Percentiles rank a stretch among this genome's conserved stretches.
Evolutionary conservation across 2,329 filamentous ascomycete species (phyloP).

Genomic region (Xylariaceae sp.): DNA sequence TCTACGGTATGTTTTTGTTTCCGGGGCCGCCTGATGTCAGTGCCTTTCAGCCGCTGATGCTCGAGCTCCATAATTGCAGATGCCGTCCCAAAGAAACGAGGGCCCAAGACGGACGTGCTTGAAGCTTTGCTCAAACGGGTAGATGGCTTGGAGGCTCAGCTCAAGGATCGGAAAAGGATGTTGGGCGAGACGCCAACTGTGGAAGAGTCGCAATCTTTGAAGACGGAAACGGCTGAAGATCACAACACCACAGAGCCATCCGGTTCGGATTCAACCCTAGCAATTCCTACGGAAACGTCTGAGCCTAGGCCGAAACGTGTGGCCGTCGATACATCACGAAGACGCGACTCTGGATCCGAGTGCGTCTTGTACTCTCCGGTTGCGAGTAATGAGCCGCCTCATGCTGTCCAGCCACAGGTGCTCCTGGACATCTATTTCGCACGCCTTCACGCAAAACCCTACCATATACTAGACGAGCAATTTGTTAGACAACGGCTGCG

Average conservation of each 20-base stretch:
- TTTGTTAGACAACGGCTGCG: slow-evolving; percentile 68
- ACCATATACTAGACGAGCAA: slow-evolving; percentile 74
- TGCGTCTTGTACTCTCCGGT: slow-evolving; percentile 43
- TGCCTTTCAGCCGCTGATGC: slow-evolving; percentile 15
- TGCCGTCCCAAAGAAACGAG: slow-evolving; percentile 83
- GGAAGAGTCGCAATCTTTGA: slow-evolving; percentile 29
- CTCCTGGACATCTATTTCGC: slow-evolving; percentile 76
- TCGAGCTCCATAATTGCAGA: slow-evolving; percentile 47
- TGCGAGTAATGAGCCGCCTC: slow-evolving; percentile 42
- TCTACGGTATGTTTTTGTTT: slow-evolving; percentile 64
- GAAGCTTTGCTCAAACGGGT: slow-evolving; percentile 81
- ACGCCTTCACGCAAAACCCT: slow-evolving; percentile 76
- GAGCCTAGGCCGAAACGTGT: slow-evolving; percentile 42
- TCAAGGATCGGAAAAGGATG: slow-evolving; percentile 62
- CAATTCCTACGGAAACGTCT: slow-evolving; percentile 30
- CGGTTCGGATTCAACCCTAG: slow-evolving; percentile 23
- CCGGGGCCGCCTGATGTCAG: background rate
- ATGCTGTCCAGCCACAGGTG: slow-evolving; percentile 52
- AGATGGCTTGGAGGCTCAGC: slow-evolving; percentile 74
- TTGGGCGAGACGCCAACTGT: slow-evolving; percentile 39
- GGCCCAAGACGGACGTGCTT: slow-evolving; percentile 83
- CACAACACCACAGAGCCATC: slow-evolving; percentile 21
- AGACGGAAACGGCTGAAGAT: slow-evolving; percentile 28
- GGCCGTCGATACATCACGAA: slow-evolving; percentile 36
- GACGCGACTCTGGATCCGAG: slow-evolving; percentile 35